These are phyloP conservation scores for Umbelopsis isabellina DNA, from an alignment of 192 early-diverging fungal species.

Conservation along the genomic window DNA sequence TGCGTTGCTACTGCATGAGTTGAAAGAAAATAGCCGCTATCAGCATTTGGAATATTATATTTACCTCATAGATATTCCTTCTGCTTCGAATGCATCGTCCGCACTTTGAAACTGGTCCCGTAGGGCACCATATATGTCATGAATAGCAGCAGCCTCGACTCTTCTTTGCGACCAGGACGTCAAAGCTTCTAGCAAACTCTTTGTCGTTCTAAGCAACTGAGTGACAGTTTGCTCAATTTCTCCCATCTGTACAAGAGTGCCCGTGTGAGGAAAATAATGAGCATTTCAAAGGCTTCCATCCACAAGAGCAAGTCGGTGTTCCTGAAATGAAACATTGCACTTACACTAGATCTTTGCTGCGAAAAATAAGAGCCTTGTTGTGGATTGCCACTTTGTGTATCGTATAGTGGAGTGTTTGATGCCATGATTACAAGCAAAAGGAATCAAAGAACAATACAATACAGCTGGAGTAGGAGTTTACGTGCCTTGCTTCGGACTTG, in stretches of 20 bases:
- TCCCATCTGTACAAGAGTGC: neutral
- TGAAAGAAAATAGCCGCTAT: neutral
- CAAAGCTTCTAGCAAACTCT: slow-evolving; percentile 32
- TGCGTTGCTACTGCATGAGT: neutral
- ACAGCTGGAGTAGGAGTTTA: no score
- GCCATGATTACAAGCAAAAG: neutral
- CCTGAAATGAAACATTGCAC: neutral
- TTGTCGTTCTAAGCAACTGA: slow-evolving; percentile 32
- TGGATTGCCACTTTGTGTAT: neutral
- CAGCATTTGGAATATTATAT: neutral
- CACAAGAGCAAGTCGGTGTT: neutral
- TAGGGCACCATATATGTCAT: slow-evolving; percentile 32
- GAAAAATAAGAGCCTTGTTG: no score
- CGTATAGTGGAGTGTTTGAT: neutral
- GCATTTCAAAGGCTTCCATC: neutral
- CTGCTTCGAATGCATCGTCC: slow-evolving; percentile 33
- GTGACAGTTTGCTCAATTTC: slow-evolving; percentile 44
- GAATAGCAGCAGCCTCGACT: slow-evolving; percentile 16
- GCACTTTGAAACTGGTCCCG: slow-evolving; percentile 35
- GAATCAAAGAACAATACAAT: slow-evolving; percentile 1
- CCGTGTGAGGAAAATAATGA: neutral
- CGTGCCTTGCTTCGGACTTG: no score
- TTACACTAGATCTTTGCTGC: neutral
- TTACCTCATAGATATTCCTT: slow-evolving; percentile 34
- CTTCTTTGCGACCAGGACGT: slow-evolving; percentile 32